These are phyloP conservation scores for Trichoderma simmonsii DNA, from an alignment of 2,329 filamentous ascomycete species.

Conservation along the genomic window DNA sequence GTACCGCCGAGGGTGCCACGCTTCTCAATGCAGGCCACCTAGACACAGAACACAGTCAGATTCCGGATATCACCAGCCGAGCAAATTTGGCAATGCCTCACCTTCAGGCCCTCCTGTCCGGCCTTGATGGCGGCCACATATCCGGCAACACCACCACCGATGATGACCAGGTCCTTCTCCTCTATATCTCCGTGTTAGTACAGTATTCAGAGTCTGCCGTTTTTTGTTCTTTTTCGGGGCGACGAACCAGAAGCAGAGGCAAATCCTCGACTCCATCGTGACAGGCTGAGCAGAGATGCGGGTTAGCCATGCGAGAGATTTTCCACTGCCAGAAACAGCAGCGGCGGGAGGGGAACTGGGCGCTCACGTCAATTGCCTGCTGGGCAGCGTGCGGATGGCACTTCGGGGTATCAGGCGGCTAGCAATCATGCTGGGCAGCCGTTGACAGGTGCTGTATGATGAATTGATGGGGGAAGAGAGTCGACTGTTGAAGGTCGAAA, in stretches of 20 bases:
- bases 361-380: conserved; percentile 52
- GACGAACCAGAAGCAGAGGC: conserved; percentile 55
- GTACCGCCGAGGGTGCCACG: conserved; percentile 91
- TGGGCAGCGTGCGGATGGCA: conserved; percentile 52
- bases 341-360: not conserved
- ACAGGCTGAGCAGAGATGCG: conserved; percentile 22
- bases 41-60: conserved; percentile 6
- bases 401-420: conserved; percentile 59
- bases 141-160: conserved; percentile 95
- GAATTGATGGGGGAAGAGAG: conserved; percentile 7
- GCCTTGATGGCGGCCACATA: conserved; percentile 99
- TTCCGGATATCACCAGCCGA: not conserved
- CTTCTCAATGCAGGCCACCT: conserved; percentile 99
- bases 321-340: conserved; percentile 20
- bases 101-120: conserved; percentile 94
- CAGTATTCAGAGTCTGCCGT: not conserved
- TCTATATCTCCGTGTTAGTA: conserved; percentile 55
- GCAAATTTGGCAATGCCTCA: conserved; percentile 37
- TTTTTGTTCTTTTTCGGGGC: not conserved
- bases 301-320: conserved; percentile 19
- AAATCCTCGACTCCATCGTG: conserved; percentile 57
- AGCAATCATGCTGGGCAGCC: conserved; percentile 52
- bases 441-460: conserved; percentile 19
- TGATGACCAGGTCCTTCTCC: conserved; percentile 95
- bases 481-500: conserved; percentile 5